Base-by-base conservation (phyloP, 257 asterid species). In the Ligustrum vulgare region DNA sequence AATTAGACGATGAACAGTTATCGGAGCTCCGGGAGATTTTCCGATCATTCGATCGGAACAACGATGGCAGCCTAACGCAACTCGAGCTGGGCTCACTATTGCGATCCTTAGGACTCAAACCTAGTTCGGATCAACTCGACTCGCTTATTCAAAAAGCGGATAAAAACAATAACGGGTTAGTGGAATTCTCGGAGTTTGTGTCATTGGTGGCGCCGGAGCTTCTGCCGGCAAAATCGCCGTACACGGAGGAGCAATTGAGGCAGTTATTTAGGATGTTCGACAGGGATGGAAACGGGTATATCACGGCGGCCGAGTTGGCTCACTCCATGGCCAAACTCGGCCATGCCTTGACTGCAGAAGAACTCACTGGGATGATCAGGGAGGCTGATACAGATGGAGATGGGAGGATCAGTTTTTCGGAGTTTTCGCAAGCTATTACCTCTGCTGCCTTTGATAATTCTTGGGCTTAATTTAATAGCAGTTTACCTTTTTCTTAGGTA, bases 271-370 rank as follows among this genome's bases (percentile, higher is more conserved):
- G 79, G 82, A 83, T 93, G 89, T 93, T 93, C 31, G 97, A 93
- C 67, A 83, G 97, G 18, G 97, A 93, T n/a, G 97, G 97, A 10
- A 89, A 91, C 67, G 98, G 96, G 0, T 93, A 74, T 69, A 91
- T 93, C 35, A 93, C 98, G 15, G 97, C 97, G 45, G 97, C 96
- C 0, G 97, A 93, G 84, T 85, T 93, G 86, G 98, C 96, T 23
- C 98, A 90, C 84, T 93, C 98, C 10, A 93, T 93, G 98, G 98
- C 98, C 0, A 87, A 85, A 83, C 94, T 91, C 4, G 97, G 96
- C 9, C 97, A 93, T 82, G 91, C 98, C 34, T 86, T 91, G 83
- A 91, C 96, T 10, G 98, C 89, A 0, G 98, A 85, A 82, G 98
- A 93, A 78, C 87, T 93, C 37, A 93, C 97, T 2, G 98, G 92